Base-by-base conservation (phyloP, 2,329 filamentous ascomycete genomes). In the Aspergillus neotritici region DNA sequence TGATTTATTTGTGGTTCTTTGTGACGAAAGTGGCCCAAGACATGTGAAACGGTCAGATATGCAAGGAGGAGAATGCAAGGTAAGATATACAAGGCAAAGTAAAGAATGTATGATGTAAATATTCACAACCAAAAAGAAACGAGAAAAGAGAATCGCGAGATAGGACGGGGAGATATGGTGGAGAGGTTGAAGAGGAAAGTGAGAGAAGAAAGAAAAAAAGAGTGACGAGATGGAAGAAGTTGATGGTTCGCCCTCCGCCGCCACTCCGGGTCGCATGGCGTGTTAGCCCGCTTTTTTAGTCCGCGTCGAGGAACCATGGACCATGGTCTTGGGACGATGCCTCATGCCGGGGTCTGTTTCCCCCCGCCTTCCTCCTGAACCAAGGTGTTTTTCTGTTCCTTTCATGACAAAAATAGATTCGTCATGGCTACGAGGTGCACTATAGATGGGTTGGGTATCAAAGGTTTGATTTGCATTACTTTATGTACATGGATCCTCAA, bases 41-140 rank as follows among this genome's bases (percentile, higher is more conserved):
- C 21, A 25, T 25, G 21, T 25, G 21, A 25, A 32, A 14, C 30
- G 28, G 31, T 15, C 32, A 25, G 17, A 14, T 28, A 34, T 40
- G 42, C 36, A 37, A 43, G 31, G 16, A 28, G 28, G 36, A 28
- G 43, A 40, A 34, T 33, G 17, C 11, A 37, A 42, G 40, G 12
- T 34, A 32, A 49, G 50, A 53, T 49, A 37, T 17, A 57, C 47
- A 54, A 31, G 21, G 7, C 2, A 2, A 25, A 25, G 31, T 16
- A 21, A 37, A 44, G 40, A 38, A 41, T 34, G 41, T 32, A 41
- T 21, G 16, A 31, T 21, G 35, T 25, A 37, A 30, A 46, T 40
- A 31, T 41, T 37, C 14, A 17, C 34, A 34, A 13, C 25, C 13
- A 31, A 43, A 42, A 44, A 37, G 34, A 37, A 44, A 37, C 41